Base-by-base conservation (phyloP, 805 yeast species). In the Candida dajiaensis region DNA sequence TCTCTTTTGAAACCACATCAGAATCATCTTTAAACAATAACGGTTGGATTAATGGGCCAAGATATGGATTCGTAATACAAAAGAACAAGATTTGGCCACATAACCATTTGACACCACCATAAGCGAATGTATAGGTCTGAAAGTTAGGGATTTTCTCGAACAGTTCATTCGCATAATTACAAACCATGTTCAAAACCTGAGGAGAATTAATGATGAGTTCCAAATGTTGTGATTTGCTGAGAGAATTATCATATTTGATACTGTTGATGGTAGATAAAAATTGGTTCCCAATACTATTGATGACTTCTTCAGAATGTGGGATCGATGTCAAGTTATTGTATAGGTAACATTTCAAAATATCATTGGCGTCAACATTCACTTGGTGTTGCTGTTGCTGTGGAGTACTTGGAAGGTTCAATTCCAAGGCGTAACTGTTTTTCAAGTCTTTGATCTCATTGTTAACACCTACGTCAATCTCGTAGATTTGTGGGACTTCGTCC, bases 91-190 rank as follows among this genome's bases (percentile, higher is more conserved):
- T 46, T 37, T 49, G 52, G 4, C 52, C 52, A 18, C 48, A 48
- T 35, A 49, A 36, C 52, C 52, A 49, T 41, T 49, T 49, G 7
- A 46, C 50, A 38, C 52, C 52, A 39, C 52, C 52, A 37, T 43
- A 46, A 9, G 52, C 52, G 42, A 49, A 49, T 4, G 52, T 43
- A 40, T 38, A 49, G 25, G 44, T 47, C 38, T 46, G 40, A 22
- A 49, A 46, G 15, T 49, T 47, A 6, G 52, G 52, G 23, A 49
- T 44, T 26, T 44, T 45, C 26, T 49, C 52, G 25, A 49, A 49
- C 11, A 49, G 29, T 13, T 39, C 47, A 40, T 49, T 49, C 3
- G 52, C 50, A 44, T 46, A 49, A 13, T 47, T 43, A 20, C 52
- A 49, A 19, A 49, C 52, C 52, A 49, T 46, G 33, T 44, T 46